Base-by-base conservation (phyloP, 2,329 filamentous ascomycete genomes). In the Uncinocarpus reesii region DNA sequence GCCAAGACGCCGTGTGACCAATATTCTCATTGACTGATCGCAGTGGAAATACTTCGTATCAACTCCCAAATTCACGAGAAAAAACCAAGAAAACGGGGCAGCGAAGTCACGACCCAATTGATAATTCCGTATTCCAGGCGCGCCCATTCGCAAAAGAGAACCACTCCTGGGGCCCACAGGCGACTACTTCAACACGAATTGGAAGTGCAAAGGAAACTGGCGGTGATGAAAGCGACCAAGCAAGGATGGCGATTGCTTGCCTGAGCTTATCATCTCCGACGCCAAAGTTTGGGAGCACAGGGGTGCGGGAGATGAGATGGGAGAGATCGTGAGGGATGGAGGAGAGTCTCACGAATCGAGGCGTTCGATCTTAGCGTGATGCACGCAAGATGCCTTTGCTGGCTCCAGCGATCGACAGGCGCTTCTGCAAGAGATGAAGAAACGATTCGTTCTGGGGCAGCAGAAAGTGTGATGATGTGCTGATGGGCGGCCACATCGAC, bases 401-500 rank as follows among this genome's bases (percentile, higher is more conserved):
- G 44, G 44, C 35, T 21, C 35, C 34, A 47, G n/a, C 21, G 35
- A 40, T 40, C 44, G 24, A 38, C 42, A 31, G 18, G 34, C 32
- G 24, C 35, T 3, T 38, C 16, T 21, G 24, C 38, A 16, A 29
- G 38, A 29, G 26, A 42, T 40, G 20, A n/a, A 10, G 7, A 5
- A 13, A 26, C 11, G 15, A 28, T 32, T 42, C 7, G 23, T 42
- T 5, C 38, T 26, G 11, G 11, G 3, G 8, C 32, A 13, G 3
- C 32, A 7, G 18, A 15, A 7, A 35, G 7, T 16, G 11, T 16
- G 13, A 7, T 35, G 11, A 28, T 16, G 37, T 43, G 42, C 10
- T 44, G 41, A 35, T 44, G 35, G 42, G n/a, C n/a, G 35, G 42
- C 42, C 42, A 44, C 42, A 35, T 44, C 42, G 26, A 44, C 23